Percentiles rank a stretch among this genome's conserved stretches.
Conservation (phyloP, 768 basidiomycete species). For the Postia placenta region DNA sequence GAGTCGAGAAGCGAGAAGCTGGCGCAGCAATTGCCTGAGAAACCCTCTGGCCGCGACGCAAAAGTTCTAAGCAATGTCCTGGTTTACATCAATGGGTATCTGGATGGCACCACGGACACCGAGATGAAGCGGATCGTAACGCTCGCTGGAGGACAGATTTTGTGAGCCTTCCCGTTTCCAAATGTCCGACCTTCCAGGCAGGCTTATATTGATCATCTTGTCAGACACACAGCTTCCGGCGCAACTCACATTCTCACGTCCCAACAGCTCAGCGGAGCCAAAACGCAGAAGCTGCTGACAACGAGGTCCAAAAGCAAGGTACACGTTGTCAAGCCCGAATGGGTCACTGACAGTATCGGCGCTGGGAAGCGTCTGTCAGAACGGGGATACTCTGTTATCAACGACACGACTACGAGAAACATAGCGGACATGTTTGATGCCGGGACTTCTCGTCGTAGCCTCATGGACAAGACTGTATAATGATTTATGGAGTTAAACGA, state of each 20-base stretch:
- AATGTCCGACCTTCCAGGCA: background rate
- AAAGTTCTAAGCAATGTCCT: slow-evolving; percentile 34
- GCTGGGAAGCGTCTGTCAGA: slow-evolving; percentile 58
- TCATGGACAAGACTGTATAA: background rate
- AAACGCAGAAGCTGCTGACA: slow-evolving; percentile 60
- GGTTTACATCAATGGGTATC: slow-evolving; percentile 68
- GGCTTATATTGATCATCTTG: background rate
- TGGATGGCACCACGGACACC: slow-evolving; percentile 67
- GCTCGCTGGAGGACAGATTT: slow-evolving; percentile 58
- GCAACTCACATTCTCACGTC: slow-evolving; percentile 81
- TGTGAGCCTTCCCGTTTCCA: slow-evolving; percentile 34
- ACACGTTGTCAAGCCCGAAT: slow-evolving; percentile 70
- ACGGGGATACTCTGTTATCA: slow-evolving; percentile 47
- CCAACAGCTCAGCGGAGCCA: slow-evolving; percentile 61
- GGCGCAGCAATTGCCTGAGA: slow-evolving; percentile 19
- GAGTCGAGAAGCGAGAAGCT: slow-evolving; percentile 22
- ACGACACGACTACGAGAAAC: slow-evolving; percentile 30
- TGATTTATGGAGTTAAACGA: background rate
- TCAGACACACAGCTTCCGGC: slow-evolving; percentile 48
- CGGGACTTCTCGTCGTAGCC: background rate
- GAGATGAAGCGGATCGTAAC: slow-evolving; percentile 68
- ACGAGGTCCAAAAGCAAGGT: slow-evolving; percentile 40
- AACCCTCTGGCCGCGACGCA: slow-evolving; percentile 6
- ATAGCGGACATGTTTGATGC: slow-evolving; percentile 31
- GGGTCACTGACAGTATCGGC: slow-evolving; percentile 64